Evolutionary conservation across 2,329 filamentous ascomycete genomes (phyloP), one percentile per base, ranked within the genome.

Genomic region (Monilinia polystroma): DNA sequence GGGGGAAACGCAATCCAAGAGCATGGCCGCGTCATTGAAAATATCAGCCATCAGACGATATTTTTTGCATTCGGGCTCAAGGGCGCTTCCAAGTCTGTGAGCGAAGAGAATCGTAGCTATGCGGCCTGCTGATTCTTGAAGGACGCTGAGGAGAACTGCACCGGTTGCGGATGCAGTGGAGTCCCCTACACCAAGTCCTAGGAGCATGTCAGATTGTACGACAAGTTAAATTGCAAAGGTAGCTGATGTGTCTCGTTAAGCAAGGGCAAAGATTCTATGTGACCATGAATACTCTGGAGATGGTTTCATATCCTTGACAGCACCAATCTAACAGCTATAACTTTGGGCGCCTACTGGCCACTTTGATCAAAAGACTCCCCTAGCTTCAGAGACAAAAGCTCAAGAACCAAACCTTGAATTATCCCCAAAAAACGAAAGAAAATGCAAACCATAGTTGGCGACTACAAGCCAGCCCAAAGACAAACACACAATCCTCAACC

Each of bases 31-130:
- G 72, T 91, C 89, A 73, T 91, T 91, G 79, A 91, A 87, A 20
- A 91, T 79, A 73, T 91, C 89, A 2, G 89, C 89, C 4, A 86
- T 82, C 7, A 91, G 81, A 4, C 89, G 84, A 76, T 90, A 91
- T 80, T 84, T 87, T 73, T 91, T 91, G 79, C 88, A 90, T 75
- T 91, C 88, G 7, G 88, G 87, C 73, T 90, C 88, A 7, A 91
- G 82, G 5, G 87, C 81, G 6, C 85, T 87, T 29, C 88, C 88
- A n/a, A 90, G 82, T 45, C 82, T 80, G 75, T 90, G 84, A 0
- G 89, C 89, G 76, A 91, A 91, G 26, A 89, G 77, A 59, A 91
- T 90, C 0, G 89, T 91, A 1, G 87, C 87, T 29, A 91, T 79
- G 4, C 88, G 82, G 29, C 87, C 87, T 69, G 85, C 84, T 47